These are phyloP conservation scores for Phlebopus sp. DNA, from an alignment of 1,284 basidiomycete genomes.

Conservation along the genomic window DNA sequence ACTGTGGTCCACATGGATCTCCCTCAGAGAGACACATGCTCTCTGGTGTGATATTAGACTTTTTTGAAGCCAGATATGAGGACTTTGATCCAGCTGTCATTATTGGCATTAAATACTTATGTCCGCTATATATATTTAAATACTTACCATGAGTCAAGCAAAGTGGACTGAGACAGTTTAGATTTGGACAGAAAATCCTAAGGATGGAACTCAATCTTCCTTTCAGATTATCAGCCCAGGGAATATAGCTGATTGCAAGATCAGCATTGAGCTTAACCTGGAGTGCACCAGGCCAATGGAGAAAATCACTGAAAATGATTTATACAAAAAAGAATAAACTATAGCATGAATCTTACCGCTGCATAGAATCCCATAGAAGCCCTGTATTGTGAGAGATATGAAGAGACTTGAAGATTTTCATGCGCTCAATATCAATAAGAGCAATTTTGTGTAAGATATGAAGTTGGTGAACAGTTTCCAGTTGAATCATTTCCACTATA, in stretches of 20 bases:
- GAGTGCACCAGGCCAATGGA: constrained; percentile 28
- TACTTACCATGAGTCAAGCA: constrained; percentile 51
- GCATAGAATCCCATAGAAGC: constrained; percentile 32
- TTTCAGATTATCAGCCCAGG: constrained; percentile 25
- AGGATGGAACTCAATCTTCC: constrained; percentile 35
- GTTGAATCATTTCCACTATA: constrained; percentile 45
- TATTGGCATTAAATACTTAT: too few species aligned
- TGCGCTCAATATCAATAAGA: constrained; percentile 34
- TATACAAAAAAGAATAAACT: background rate
- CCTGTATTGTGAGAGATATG: constrained; percentile 19
- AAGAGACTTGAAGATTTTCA: constrained; percentile 20
- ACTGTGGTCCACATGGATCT: constrained; percentile 38
- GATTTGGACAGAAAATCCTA: constrained; percentile 49
- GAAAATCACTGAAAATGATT: constrained; percentile 18
- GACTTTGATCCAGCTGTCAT: too few species aligned
- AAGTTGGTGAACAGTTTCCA: constrained; percentile 44
- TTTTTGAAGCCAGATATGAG: constrained; percentile 25
- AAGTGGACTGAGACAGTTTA: constrained; percentile 48
- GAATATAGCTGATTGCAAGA: constrained; percentile 14
- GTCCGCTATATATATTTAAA: too few species aligned
- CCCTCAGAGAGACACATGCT: constrained; percentile 29
- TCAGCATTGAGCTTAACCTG: background rate
- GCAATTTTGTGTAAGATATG: constrained; percentile 30
- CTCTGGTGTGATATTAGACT: constrained; percentile 30
- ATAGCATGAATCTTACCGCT: constrained; percentile 32